Evolutionary conservation across 257 asterid genomes (phyloP), one percentile per base, ranked within the genome.

Genomic region (Solanum virginianum): DNA sequence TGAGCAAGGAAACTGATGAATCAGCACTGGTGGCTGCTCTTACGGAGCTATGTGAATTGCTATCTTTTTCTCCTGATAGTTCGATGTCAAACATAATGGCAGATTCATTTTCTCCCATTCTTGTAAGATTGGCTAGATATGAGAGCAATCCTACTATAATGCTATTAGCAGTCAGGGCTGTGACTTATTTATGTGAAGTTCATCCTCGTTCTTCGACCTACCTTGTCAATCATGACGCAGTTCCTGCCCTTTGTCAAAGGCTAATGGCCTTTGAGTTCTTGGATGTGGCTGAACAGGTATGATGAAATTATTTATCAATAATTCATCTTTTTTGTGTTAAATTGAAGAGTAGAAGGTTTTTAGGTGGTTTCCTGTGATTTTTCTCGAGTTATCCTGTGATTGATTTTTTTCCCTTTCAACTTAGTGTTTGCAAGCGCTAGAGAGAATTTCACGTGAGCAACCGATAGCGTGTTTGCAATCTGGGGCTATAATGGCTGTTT

Each of bases 251-350:
- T 83, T 97, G 98, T 92, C 97, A 97, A 87, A 92, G 92, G 84
- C 82, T 97, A 47, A 80, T 88, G 91, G 94, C 92, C 57, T 92
- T 97, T 85, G 95, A 95, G 86, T 94, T 93, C 90, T 88, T 95
- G 89, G 99, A 97, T 82, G 96, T 97, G 86, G 99, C 98, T 71
- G 99, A 97, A 90, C 98, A 97, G 89, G 99, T 95, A 93, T 86
- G 95, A 57, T 86, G 72, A 80, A 86, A 82, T 32, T 24, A 17
- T 68, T 83, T 83, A 39, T 49, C 85, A 66, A 45, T 68, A 43
- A 9, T 62, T 66, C 81, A 8, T 56, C 62, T 14, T 43, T 26
- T 41, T 84, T 29, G 43, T 49, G 16, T 36, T 5, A 71, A 39
- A 55, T 41, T 80, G 47, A 49, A 83, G 62, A 36, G 56, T 59